These are phyloP conservation scores for Pezicula radicicola DNA, from an alignment of 2,329 filamentous ascomycete species.

Conservation along the genomic window DNA sequence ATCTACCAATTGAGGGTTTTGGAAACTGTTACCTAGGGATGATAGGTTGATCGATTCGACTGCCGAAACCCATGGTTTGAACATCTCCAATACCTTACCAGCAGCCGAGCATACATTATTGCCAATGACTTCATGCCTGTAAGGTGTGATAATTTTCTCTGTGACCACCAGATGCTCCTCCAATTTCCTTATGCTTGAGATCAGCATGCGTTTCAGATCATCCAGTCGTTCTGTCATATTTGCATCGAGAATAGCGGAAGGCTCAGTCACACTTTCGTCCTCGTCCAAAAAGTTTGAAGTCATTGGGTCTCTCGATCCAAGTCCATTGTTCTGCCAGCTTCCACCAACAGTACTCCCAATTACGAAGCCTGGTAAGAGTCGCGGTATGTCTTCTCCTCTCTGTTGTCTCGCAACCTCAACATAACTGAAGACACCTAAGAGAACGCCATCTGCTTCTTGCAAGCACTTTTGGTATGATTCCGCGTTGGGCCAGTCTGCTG, in stretches of 20 bases:
- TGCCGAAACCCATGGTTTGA: constrained; percentile 83
- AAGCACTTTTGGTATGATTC: constrained; percentile 94
- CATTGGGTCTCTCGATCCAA: constrained; percentile 64
- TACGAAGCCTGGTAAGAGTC: constrained; percentile 92
- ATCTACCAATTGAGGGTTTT: constrained; percentile 81
- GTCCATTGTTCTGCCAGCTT: constrained; percentile 77
- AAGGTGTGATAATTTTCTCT: constrained; percentile 78
- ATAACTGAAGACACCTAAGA: constrained; percentile 92
- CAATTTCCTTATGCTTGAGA: constrained; percentile 81
- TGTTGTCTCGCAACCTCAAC: constrained; percentile 94
- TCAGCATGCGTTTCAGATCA: constrained; percentile 78
- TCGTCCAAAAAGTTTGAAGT: constrained; percentile 86
- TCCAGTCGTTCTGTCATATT: constrained; percentile 80
- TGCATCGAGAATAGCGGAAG: constrained; percentile 70
- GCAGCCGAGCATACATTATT: constrained; percentile 80
- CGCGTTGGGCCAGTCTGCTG: constrained; percentile 89
- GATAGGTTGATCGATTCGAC: constrained; percentile 91
- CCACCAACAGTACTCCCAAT: constrained; percentile 80
- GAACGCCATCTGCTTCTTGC: constrained; percentile 94
- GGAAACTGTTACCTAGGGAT: constrained; percentile 71
- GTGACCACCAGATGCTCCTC: constrained; percentile 77
- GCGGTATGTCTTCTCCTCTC: constrained; percentile 85
- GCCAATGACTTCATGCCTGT: constrained; percentile 75
- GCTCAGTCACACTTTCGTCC: constrained; percentile 69
- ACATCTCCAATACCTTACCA: constrained; percentile 79